Base-by-base conservation (phyloP, 2,329 filamentous ascomycete species). In the Exserohilum rostratum region DNA sequence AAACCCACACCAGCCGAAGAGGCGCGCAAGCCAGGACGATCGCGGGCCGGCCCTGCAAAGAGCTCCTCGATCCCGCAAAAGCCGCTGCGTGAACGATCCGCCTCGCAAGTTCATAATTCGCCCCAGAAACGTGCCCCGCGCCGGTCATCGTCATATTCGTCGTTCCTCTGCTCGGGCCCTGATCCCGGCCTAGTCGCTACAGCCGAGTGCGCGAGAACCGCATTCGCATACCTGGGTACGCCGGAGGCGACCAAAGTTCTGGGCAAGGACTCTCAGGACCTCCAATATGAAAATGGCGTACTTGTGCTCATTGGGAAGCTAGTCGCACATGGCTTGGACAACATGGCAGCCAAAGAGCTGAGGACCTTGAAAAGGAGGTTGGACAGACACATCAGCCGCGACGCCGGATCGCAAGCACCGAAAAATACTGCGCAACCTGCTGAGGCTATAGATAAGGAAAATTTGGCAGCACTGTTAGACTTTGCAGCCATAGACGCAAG, bases 231-330 rank as follows among this genome's bases (percentile, higher is more conserved):
- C 45, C 77, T 93, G 34, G 81, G 87, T 45, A 79, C 81, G 25
- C 66, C 86, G 20, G 83, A 89, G 46, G 78, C 74, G 27, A 70
- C 72, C 17, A 78, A 82, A 22, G 76, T 82, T 1, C 76, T 82
- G 5, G 79, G 82, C 7, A 76, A 85, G 9, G 76, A 82, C 9
- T 77, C 87, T n/a, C 82, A 85, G 1, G 81, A 84, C 39, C 76
- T 90, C 34, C 89, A 93, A 67, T 73, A 93, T 3, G 90, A 93
- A 69, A 86, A 81, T 55, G 90, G 89, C 49, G 89, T 90, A 81
- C 84, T 88, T 13, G 85, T 87, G 0, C 80, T 93, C 48, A 75
- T 88, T 34, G 83, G 84, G 34, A 90, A 87, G 68, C 78, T 93
- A 1, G 76, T 91, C 12, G 77, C 79, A 0, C 78, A 91, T 43